A percentile compares a stretch with the other conserved stretches of the same genome.
These are phyloP conservation scores for Sphaerulina populicola DNA, from an alignment of 2,329 filamentous ascomycete species.

Conservation along the genomic window DNA sequence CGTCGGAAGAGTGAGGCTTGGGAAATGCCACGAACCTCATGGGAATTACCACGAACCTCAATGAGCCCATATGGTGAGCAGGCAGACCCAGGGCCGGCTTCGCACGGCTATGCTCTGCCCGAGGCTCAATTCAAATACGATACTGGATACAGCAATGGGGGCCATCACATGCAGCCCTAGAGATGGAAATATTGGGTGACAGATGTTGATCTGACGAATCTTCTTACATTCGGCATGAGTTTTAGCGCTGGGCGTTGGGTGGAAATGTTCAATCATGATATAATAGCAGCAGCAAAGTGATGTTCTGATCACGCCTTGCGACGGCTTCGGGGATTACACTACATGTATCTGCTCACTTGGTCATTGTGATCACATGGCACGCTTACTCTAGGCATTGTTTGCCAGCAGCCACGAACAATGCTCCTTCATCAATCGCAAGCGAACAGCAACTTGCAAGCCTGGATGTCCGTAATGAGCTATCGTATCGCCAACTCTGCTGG, in stretches of 20 bases:
- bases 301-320: background rate
- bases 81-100: conserved; percentile 10
- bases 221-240: conserved; percentile 1
- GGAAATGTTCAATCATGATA: conserved; percentile 1
- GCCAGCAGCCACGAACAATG: background rate
- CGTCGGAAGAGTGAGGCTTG: conserved; percentile 29
- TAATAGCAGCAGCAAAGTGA: conserved; percentile 1
- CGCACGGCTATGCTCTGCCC: conserved; percentile 36
- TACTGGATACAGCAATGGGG: conserved; percentile 32
- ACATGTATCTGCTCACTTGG: background rate
- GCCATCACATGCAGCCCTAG: conserved; percentile 3
- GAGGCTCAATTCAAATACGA: conserved; percentile 40
- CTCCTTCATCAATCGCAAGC: background rate
- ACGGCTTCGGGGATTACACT: background rate
- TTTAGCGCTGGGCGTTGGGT: conserved; percentile 3
- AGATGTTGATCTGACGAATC: background rate
- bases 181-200: background rate
- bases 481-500: background rate
- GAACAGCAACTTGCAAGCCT: background rate
- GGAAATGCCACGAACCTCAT: conserved; percentile 27
- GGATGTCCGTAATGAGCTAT: background rate
- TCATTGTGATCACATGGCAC: background rate
- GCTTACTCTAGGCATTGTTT: background rate
- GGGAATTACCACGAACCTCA: conserved; percentile 26
- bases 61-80: conserved; percentile 28